These are phyloP conservation scores for Kwoniella europaea DNA, from an alignment of 768 basidiomycete species.

Conservation along the genomic window DNA sequence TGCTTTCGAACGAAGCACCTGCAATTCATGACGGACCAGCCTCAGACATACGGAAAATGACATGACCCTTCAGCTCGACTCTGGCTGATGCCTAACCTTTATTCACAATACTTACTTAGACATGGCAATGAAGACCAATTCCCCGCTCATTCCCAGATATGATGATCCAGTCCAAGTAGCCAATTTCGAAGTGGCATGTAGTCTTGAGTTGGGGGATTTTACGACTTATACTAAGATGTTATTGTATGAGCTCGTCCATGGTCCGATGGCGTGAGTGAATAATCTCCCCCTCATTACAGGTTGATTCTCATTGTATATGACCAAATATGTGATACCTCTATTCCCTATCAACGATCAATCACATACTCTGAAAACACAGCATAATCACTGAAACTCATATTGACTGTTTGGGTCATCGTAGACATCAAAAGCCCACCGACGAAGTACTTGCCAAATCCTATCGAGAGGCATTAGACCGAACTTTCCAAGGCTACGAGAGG, in stretches of 20 bases:
- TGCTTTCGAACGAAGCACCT: too few relatives aligned
- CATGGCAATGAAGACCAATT: slow-evolving; percentile 63
- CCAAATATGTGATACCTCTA: too few relatives aligned
- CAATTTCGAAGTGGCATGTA: slow-evolving; percentile 56
- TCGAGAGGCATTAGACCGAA: slow-evolving; percentile 59
- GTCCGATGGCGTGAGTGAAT: slow-evolving; percentile 58
- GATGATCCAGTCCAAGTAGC: slow-evolving; percentile 59
- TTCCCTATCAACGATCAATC: too few relatives aligned
- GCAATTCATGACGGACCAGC: too few relatives aligned
- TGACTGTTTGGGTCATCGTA: not conserved
- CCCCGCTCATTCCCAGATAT: slow-evolving; percentile 62
- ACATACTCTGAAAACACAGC: not conserved
- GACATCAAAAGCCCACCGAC: slow-evolving; percentile 16
- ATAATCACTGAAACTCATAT: slow-evolving; percentile 18
- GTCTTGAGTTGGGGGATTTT: slow-evolving; percentile 66
- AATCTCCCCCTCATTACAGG: too few relatives aligned
- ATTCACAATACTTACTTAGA: slow-evolving; percentile 59
- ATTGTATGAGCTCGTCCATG: slow-evolving; percentile 64
- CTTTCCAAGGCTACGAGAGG: slow-evolving; percentile 63
- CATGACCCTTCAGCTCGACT: too few relatives aligned
- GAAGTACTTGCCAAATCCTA: slow-evolving; percentile 46
- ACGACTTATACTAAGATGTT: slow-evolving; percentile 62
- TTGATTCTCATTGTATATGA: too few relatives aligned
- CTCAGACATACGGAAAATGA: too few relatives aligned
- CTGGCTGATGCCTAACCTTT: not conserved